phyloP scores from a whole-genome alignment of 2,329 filamentous ascomycete species.

The Phialophora tarda region DNA sequence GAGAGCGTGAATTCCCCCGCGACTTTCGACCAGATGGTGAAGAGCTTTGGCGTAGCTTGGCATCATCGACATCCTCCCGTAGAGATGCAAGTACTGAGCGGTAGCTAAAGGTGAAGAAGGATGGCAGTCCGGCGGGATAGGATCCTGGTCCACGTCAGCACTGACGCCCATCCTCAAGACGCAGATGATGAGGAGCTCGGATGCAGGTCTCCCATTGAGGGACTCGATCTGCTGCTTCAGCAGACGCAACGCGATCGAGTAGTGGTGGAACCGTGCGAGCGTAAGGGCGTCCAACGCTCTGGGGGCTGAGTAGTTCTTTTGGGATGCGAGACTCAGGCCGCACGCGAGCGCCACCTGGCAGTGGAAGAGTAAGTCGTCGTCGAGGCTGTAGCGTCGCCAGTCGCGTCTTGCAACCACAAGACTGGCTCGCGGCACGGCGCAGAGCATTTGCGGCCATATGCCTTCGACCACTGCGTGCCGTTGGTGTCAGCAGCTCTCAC shows the following conservation, averaged over 20 bases:
- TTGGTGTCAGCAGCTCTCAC: not conserved
- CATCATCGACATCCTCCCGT: not conserved
- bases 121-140: not conserved
- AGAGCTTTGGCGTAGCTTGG: not conserved
- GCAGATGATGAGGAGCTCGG: not conserved
- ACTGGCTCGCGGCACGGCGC: not conserved
- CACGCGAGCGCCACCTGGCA: not conserved
- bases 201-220: not conserved
- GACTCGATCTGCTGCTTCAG: not conserved
- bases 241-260: not conserved
- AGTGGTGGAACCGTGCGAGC: not conserved
- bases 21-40: conserved; percentile 1
- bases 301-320: not conserved
- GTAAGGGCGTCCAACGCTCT: not conserved
- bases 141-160: not conserved
- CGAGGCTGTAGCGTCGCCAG: conserved; percentile 1
- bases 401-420: not conserved
- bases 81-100: not conserved
- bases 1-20: not conserved
- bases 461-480: not conserved
- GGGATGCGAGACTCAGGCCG: not conserved
- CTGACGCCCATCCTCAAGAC: conserved; percentile 3
- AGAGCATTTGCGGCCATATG: not conserved
- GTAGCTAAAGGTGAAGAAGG: not conserved
- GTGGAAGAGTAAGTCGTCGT: conserved; percentile 1